Evolutionary conservation across 1,284 basidiomycete genomes (phyloP).

Genomic region (Sanghuangporus weigelae): DNA sequence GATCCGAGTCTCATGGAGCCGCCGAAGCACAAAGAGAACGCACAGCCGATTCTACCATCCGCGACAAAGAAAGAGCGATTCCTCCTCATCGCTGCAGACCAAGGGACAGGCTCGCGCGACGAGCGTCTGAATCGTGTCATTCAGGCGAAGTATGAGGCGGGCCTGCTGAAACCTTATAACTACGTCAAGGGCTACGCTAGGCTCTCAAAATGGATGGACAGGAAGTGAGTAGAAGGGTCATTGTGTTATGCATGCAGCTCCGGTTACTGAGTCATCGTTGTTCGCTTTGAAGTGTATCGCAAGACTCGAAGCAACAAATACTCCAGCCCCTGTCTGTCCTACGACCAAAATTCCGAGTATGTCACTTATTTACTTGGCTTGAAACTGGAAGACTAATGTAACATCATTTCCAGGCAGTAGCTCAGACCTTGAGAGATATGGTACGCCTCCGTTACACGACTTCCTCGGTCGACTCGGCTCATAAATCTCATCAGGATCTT

Average conservation of each 20-base stretch:
- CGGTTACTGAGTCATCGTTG: neutral
- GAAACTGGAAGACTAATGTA: constrained; percentile 10
- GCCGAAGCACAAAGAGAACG: constrained; percentile 22
- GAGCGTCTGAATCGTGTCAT: constrained; percentile 91
- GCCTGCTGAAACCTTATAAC: constrained; percentile 91
- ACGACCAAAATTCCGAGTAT: constrained; percentile 86
- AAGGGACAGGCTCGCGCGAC: constrained; percentile 86
- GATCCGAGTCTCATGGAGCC: constrained; percentile 18
- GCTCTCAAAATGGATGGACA: constrained; percentile 91
- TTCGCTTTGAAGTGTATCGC: constrained; percentile 63
- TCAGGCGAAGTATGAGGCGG: constrained; percentile 95
- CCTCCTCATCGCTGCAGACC: constrained; percentile 92
- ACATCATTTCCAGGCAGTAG: constrained; percentile 58
- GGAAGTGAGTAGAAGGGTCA: constrained; percentile 51
- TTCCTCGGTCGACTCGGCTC: neutral
- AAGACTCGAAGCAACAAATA: constrained; percentile 86
- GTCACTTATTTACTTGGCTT: constrained; percentile 20
- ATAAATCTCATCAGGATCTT: constrained; percentile 57
- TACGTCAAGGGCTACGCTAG: constrained; percentile 93
- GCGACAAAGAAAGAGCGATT: constrained; percentile 83
- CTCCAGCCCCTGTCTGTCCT: constrained; percentile 86
- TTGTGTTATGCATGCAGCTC: neutral
- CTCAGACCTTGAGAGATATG: constrained; percentile 85
- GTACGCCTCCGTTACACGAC: constrained; percentile 29
- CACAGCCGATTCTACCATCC: constrained; percentile 49